phyloP scores from a whole-genome alignment of 1,284 basidiomycete genomes.

The Fomitiporia mediterranea region DNA sequence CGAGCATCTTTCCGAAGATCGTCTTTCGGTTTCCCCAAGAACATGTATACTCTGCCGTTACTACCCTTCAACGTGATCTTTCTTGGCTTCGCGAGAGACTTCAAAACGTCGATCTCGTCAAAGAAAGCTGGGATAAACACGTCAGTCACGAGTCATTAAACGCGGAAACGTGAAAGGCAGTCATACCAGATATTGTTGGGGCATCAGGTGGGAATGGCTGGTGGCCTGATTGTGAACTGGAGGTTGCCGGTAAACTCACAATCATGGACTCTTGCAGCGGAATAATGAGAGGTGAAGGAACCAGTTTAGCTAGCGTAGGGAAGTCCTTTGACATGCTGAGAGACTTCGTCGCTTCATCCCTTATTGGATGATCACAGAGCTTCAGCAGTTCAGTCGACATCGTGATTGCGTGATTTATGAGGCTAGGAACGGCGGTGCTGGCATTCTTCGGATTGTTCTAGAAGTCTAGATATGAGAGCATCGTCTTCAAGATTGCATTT shows the following conservation, averaged over 20 bases:
- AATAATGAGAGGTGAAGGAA: constrained; percentile 72
- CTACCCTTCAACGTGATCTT: constrained; percentile 86
- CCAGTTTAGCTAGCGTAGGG: constrained; percentile 51
- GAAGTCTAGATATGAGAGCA: neutral
- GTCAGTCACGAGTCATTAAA: neutral
- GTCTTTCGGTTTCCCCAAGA: constrained; percentile 97
- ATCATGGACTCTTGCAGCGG: constrained; percentile 93
- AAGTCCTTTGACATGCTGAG: constrained; percentile 66
- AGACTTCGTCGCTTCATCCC: constrained; percentile 41
- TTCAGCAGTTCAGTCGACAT: constrained; percentile 69
- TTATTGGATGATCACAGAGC: constrained; percentile 58
- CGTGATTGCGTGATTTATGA: constrained; percentile 50
- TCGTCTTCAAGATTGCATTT: neutral
- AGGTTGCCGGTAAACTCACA: constrained; percentile 77
- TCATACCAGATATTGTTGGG: constrained; percentile 74
- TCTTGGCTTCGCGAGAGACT: constrained; percentile 87
- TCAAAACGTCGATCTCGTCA: constrained; percentile 90
- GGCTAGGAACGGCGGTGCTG: constrained; percentile 39
- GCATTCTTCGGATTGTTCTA: constrained; percentile 39
- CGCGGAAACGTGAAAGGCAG: neutral
- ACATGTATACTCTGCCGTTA: constrained; percentile 84
- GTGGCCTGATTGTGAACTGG: constrained; percentile 60
- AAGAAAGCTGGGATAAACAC: constrained; percentile 51
- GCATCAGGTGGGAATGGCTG: constrained; percentile 79
- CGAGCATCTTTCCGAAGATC: constrained; percentile 97